Evolutionary conservation across 1,139 yeast genomes (phyloP).

Genomic region (Taphrina wiesneri): DNA sequence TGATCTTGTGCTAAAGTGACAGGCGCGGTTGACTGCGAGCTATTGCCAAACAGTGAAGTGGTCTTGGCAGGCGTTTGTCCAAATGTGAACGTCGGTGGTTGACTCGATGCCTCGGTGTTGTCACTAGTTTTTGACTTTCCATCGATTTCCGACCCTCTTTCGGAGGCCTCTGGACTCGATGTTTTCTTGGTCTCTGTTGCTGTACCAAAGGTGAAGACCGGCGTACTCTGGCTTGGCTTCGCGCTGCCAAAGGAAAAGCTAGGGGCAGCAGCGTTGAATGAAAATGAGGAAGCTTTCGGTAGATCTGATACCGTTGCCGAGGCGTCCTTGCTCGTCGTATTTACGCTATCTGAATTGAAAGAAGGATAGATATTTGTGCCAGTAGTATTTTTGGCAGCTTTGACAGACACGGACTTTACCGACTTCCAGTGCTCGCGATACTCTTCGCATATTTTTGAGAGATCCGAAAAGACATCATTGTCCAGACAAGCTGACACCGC

Average conservation of each 20-base stretch:
- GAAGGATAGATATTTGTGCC: slow-evolving; percentile 19
- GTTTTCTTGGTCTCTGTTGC: neutral
- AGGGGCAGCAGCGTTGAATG: slow-evolving; percentile 26
- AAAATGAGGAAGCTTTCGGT: neutral
- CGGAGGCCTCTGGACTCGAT: neutral
- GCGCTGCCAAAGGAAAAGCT: slow-evolving; percentile 11
- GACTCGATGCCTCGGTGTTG: neutral
- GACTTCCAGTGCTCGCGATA: neutral
- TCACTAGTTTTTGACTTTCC: neutral
- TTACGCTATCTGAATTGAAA: neutral
- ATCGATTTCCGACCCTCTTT: neutral
- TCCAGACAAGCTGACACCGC: slow-evolving; percentile 9
- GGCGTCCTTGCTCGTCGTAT: slow-evolving; percentile 34
- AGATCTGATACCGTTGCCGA: slow-evolving; percentile 39
- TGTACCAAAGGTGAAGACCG: slow-evolving; percentile 21
- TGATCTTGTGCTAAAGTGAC: neutral
- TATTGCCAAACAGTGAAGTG: neutral
- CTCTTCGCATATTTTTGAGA: slow-evolving; percentile 14
- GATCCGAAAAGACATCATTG: slow-evolving; percentile 22
- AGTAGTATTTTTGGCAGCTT: slow-evolving; percentile 1
- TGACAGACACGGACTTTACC: neutral
- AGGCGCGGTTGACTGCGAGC: neutral
- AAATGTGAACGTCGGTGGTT: slow-evolving; percentile 24
- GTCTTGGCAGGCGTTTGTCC: neutral
- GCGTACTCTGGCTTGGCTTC: neutral